Conservation (phyloP, 2,329 filamentous ascomycete genomes). For the Drechslerella stenobrocha region DNA sequence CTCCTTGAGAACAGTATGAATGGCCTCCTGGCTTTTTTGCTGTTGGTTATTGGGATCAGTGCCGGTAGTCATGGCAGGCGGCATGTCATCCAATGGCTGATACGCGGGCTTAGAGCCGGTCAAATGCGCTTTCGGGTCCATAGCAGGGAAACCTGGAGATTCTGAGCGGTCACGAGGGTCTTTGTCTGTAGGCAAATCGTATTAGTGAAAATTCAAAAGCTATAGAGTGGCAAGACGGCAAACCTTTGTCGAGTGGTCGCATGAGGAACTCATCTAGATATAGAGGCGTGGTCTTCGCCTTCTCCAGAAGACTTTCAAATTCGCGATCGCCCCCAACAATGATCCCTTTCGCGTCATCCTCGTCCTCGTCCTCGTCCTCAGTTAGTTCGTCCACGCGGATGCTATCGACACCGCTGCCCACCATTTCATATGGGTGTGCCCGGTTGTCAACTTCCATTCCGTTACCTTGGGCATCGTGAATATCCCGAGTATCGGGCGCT, state of each 20-base stretch:
- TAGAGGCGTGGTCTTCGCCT: slow-evolving; percentile 26
- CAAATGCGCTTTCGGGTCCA: slow-evolving; percentile 21
- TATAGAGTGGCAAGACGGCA: neutral
- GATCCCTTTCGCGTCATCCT: slow-evolving; percentile 29
- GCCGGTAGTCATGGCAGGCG: neutral
- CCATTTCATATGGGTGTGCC: slow-evolving; percentile 39
- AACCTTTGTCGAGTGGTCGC: slow-evolving; percentile 33
- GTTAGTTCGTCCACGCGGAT: slow-evolving; percentile 31
- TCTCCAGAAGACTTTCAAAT: slow-evolving; percentile 35
- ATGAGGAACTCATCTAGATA: slow-evolving; percentile 46
- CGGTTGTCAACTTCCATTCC: slow-evolving; percentile 26
- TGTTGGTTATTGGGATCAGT: slow-evolving; percentile 25
- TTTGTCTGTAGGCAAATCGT: slow-evolving; percentile 11
- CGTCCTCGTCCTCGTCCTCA: slow-evolving; percentile 44
- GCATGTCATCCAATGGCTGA: slow-evolving; percentile 33
- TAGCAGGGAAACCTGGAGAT: slow-evolving; percentile 30
- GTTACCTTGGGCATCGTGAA: slow-evolving; percentile 26
- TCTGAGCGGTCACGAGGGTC: slow-evolving; percentile 19
- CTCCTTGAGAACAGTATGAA: slow-evolving; percentile 43
- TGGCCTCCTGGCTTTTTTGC: slow-evolving; percentile 39
- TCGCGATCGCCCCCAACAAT: slow-evolving; percentile 31
- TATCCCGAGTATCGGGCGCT: slow-evolving; percentile 25
- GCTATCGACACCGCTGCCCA: slow-evolving; percentile 36
- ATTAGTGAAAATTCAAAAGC: neutral
- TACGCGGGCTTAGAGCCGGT: slow-evolving; percentile 25